A percentile compares a stretch with the other conserved stretches of the same genome.
Conservation (phyloP, 1,284 basidiomycete species). For the Boletus smithii region DNA sequence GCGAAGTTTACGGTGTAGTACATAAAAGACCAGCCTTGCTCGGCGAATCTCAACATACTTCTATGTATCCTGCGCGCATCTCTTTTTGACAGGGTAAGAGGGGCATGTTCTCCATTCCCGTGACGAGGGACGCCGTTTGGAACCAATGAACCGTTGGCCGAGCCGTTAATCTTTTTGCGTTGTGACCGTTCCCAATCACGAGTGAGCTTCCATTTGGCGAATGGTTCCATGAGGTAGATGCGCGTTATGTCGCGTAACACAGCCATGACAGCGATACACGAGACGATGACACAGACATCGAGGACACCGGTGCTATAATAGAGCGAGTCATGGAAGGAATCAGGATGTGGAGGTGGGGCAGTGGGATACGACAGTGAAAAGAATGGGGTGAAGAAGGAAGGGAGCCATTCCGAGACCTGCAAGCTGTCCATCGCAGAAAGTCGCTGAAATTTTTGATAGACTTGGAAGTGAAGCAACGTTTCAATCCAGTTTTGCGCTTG, state of each 20-base stretch:
- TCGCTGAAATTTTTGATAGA: no score
- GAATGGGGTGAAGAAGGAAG: constrained; percentile 60
- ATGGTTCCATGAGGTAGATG: constrained; percentile 70
- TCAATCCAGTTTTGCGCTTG: constrained; percentile 30
- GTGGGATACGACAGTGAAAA: constrained; percentile 73
- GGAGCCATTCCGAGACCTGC: constrained; percentile 44
- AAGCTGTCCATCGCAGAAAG: no score
- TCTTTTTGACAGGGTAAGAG: constrained; percentile 33
- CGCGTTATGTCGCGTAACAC: constrained; percentile 73
- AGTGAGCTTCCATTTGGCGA: constrained; percentile 70
- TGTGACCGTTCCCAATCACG: constrained; percentile 42
- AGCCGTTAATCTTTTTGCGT: constrained; percentile 29
- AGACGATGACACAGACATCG: constrained; percentile 70
- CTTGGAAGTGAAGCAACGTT: no score
- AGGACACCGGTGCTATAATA: constrained; percentile 70
- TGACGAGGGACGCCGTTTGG: constrained; percentile 26
- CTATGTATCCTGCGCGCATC: constrained; percentile 61
- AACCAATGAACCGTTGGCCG: constrained; percentile 32
- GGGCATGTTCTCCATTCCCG: constrained; percentile 12
- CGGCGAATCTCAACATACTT: constrained; percentile 83
- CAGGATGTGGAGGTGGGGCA: constrained; percentile 49
- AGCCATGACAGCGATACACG: constrained; percentile 77
- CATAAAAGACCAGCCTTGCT: constrained; percentile 88
- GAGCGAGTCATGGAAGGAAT: constrained; percentile 63
- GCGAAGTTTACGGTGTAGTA: constrained; percentile 79